phyloP scores from a whole-genome alignment of 2,329 filamentous ascomycete genomes.

The Monosporascus sp. region DNA sequence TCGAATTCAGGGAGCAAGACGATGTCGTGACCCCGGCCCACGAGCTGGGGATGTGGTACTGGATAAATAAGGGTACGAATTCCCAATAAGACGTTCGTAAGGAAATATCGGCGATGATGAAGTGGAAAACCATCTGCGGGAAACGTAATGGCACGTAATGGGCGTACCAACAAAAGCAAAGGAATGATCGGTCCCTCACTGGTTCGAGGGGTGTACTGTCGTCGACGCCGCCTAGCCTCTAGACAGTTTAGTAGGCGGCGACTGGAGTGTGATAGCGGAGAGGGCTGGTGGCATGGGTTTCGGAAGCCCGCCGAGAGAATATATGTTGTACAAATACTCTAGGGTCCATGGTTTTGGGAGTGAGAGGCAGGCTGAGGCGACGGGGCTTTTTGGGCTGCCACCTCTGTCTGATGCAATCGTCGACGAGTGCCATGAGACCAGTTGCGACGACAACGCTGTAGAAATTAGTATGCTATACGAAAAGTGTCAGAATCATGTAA shows the following conservation, averaged over 20 bases:
- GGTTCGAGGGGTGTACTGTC: conserved; percentile 6
- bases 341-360: conserved; percentile 26
- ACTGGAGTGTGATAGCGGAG: conserved; percentile 32
- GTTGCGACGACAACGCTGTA: conserved; percentile 78
- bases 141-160: background rate
- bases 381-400: conserved; percentile 53
- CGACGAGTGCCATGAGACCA: conserved; percentile 82
- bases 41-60: too few relatives aligned
- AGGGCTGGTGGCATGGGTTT: conserved; percentile 30
- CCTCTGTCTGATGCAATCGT: conserved; percentile 81
- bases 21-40: background rate
- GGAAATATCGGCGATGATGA: background rate
- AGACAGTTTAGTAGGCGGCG: conserved; percentile 27
- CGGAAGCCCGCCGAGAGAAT: conserved; percentile 36
- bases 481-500: conserved; percentile 1
- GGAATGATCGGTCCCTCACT: background rate
- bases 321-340: conserved; percentile 34
- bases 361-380: conserved; percentile 31
- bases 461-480: conserved; percentile 16
- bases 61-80: too few relatives aligned
- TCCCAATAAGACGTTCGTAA: too few relatives aligned
- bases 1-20: background rate
- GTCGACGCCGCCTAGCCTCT: conserved; percentile 9
- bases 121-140: background rate
- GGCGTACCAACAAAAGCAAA: background rate